Conservation (phyloP, 306 rosid genomes). For the Rosa chinensis region DNA sequence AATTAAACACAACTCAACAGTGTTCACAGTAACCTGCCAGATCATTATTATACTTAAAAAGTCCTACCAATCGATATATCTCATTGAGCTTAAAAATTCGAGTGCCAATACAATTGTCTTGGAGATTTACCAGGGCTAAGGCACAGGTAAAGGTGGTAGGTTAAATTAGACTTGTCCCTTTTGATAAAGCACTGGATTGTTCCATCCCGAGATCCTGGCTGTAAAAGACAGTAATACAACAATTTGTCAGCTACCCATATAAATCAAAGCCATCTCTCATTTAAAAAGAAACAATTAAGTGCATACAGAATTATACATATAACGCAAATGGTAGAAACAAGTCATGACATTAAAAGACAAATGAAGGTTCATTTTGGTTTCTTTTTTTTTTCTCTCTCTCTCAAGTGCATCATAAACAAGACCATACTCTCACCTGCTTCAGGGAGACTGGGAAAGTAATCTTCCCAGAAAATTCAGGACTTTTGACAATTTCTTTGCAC, state of each 20-base stretch:
- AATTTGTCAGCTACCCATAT: constrained; percentile 12
- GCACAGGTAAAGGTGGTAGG: constrained; percentile 85
- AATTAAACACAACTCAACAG: not conserved
- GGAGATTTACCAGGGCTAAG: constrained; percentile 73
- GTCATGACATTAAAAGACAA: not conserved
- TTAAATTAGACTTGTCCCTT: constrained; percentile 86
- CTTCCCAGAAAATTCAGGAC: constrained; percentile 75
- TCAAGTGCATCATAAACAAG: not conserved
- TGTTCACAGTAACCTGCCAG: not conserved
- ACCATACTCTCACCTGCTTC: constrained; percentile 65
- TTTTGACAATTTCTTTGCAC: constrained; percentile 77
- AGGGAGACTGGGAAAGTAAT: constrained; percentile 84
- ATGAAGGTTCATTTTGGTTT: not conserved
- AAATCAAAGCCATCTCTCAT: not conserved
- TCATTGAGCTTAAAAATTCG: not conserved
- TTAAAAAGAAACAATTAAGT: not conserved
- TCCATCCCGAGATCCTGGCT: constrained; percentile 89
- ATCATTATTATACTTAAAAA: not conserved
- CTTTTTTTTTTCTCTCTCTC: not conserved
- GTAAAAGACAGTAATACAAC: constrained; percentile 25
- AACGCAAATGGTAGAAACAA: not conserved
- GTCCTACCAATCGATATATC: constrained; percentile 12
- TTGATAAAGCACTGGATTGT: constrained; percentile 86
- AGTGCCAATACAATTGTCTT: constrained; percentile 14
- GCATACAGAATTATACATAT: not conserved